phyloP scores from a whole-genome alignment of 2,329 filamentous ascomycete genomes.

The Verruconis gallopava region DNA sequence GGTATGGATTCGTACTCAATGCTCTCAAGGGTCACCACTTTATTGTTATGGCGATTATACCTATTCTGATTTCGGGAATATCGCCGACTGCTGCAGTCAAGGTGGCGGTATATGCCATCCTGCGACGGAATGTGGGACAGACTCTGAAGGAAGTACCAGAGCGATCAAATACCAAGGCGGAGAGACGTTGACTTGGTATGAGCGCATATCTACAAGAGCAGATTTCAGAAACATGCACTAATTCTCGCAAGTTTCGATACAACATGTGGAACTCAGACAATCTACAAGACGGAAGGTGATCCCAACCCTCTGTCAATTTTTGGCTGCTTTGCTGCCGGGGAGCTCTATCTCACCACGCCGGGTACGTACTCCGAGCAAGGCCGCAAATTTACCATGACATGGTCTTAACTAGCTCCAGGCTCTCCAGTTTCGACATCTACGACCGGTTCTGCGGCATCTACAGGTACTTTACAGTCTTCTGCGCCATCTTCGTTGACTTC shows the following conservation, averaged over 20 bases:
- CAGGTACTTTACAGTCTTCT: background rate
- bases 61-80: conserved; percentile 1
- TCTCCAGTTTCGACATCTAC: background rate
- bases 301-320: background rate
- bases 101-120: background rate
- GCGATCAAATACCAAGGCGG: conserved; percentile 2
- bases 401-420: too few relatives aligned
- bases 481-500: background rate
- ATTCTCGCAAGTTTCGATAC: background rate
- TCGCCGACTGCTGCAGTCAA: background rate
- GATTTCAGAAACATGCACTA: background rate
- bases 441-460: background rate
- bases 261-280: background rate
- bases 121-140: conserved; percentile 1
- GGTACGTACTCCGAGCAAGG: too few relatives aligned
- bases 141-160: background rate
- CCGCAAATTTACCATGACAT: too few relatives aligned
- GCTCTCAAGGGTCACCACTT: background rate
- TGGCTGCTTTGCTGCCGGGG: background rate
- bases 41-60: conserved; percentile 1
- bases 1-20: background rate
- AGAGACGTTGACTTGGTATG: conserved; percentile 1
- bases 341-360: background rate
- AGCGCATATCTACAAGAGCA: background rate
- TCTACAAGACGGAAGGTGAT: background rate